These are phyloP conservation scores for Articulospora tetracladia DNA, from an alignment of 495 filamentous ascomycete species.

Conservation along the genomic window DNA sequence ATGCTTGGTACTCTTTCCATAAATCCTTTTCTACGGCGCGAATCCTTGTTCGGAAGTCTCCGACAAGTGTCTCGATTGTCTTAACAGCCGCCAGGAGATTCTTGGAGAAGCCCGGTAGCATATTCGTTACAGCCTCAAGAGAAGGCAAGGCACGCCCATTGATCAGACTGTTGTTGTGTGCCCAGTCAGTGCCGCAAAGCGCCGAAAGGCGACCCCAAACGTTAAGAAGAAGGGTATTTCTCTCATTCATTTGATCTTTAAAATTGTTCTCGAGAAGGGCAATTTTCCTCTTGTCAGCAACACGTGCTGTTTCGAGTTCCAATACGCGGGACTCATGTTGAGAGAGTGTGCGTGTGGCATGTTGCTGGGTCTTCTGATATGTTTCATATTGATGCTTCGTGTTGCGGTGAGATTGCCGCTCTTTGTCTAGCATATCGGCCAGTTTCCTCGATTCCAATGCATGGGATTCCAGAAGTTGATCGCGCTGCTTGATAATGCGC, in stretches of 20 bases:
- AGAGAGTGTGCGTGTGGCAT: slow-evolving; percentile 73
- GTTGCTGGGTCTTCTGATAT: slow-evolving; percentile 79
- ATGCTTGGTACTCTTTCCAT: slow-evolving; percentile 81
- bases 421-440: slow-evolving; percentile 85
- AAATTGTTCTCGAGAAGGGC: slow-evolving; percentile 69
- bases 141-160: slow-evolving; percentile 77
- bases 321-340: slow-evolving; percentile 78
- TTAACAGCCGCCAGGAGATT: slow-evolving; percentile 86
- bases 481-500: slow-evolving; percentile 82
- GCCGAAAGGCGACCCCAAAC: slow-evolving; percentile 84
- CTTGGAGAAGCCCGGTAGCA: slow-evolving; percentile 80
- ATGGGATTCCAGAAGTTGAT: slow-evolving; percentile 83
- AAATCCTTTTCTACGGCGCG: slow-evolving; percentile 82
- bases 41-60: slow-evolving; percentile 76
- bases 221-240: slow-evolving; percentile 78
- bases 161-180: slow-evolving; percentile 82
- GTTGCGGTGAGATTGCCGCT: slow-evolving; percentile 76
- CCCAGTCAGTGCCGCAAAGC: slow-evolving; percentile 90
- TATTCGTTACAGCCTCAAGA: slow-evolving; percentile 71
- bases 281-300: slow-evolving; percentile 70
- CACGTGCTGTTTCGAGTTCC: slow-evolving; percentile 74
- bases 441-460: slow-evolving; percentile 82
- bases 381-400: slow-evolving; percentile 85
- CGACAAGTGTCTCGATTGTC: slow-evolving; percentile 76
- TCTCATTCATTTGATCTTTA: slow-evolving; percentile 82